These are phyloP conservation scores for Chaetomiaceae sp. DNA, from an alignment of 2,329 filamentous ascomycete species.

Conservation along the genomic window DNA sequence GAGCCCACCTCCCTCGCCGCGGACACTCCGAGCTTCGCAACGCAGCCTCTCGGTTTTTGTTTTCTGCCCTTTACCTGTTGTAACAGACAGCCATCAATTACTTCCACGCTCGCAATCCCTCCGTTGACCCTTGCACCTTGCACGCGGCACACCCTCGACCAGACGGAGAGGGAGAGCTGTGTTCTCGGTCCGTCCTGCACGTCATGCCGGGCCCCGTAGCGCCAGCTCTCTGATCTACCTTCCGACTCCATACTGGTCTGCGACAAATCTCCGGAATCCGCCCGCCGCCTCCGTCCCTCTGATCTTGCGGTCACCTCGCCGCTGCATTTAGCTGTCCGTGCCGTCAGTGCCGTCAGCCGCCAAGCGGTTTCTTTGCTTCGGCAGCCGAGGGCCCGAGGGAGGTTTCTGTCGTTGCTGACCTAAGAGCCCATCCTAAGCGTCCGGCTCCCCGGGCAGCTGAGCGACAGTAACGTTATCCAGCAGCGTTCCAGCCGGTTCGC, in stretches of 20 bases:
- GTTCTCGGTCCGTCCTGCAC: constrained; percentile 14
- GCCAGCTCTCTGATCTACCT: background rate
- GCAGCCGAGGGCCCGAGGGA: too few relatives aligned
- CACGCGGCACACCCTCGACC: too few relatives aligned
- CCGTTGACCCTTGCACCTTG: too few relatives aligned
- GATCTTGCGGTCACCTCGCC: background rate
- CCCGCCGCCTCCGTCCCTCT: constrained; percentile 3
- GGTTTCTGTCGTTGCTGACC: constrained; percentile 22
- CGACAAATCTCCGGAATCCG: constrained; percentile 7
- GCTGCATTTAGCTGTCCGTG: constrained; percentile 10
- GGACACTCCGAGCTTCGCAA: constrained; percentile 18
- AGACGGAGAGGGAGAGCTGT: too few relatives aligned
- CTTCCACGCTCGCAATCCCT: too few relatives aligned
- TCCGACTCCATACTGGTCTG: too few relatives aligned
- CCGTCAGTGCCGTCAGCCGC: constrained; percentile 15
- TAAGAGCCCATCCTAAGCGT: constrained; percentile 12
- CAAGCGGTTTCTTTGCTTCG: too few relatives aligned
- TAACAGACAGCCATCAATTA: too few relatives aligned
- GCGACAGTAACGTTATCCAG: background rate
- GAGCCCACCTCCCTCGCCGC: constrained; percentile 22
- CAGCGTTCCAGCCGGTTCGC: constrained; percentile 16
- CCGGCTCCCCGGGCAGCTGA: constrained; percentile 10
- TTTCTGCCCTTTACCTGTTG: background rate
- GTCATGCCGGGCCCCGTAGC: constrained; percentile 16
- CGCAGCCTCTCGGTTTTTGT: constrained; percentile 12